These are phyloP conservation scores for Laburnicola sp. DNA, from an alignment of 2,329 filamentous ascomycete species.

Conservation along the genomic window DNA sequence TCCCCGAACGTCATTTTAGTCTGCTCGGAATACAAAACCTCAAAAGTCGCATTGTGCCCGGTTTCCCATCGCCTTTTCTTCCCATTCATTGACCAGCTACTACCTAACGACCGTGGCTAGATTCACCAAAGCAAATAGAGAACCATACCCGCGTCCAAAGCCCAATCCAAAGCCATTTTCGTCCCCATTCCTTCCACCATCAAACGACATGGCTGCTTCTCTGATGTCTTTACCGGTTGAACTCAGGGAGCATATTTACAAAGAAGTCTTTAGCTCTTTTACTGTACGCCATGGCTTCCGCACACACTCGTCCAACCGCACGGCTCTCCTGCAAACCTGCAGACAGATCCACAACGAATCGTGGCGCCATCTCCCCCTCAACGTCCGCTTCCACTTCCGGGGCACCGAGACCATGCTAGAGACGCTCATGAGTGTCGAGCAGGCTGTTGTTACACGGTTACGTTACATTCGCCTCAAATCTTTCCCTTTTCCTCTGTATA, in stretches of 20 bases:
- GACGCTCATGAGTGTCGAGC: slow-evolving; percentile 35
- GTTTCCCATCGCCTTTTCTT: slow-evolving; percentile 4
- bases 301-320: slow-evolving; percentile 26
- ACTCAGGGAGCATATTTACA: slow-evolving; percentile 40
- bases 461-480: slow-evolving; percentile 37
- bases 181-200: background rate
- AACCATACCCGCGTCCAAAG: too few species aligned
- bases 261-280: slow-evolving; percentile 36
- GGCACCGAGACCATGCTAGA: slow-evolving; percentile 40
- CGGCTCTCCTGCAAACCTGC: slow-evolving; percentile 37
- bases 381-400: slow-evolving; percentile 37
- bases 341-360: slow-evolving; percentile 36
- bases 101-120: too few species aligned
- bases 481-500: slow-evolving; percentile 41
- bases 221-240: slow-evolving; percentile 35
- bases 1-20: slow-evolving; percentile 13
- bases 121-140: too few species aligned
- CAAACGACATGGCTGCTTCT: slow-evolving; percentile 27
- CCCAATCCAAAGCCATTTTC: too few species aligned
- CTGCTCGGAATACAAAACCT: background rate
- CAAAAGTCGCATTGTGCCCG: background rate
- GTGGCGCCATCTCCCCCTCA: slow-evolving; percentile 38
- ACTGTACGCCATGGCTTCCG: slow-evolving; percentile 36
- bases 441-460: slow-evolving; percentile 36
- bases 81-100: background rate